Evolutionary conservation across 352 stramenopile species (phyloP), one percentile per base, ranked within the genome.

Genomic region (Pythium grandisporangium): DNA sequence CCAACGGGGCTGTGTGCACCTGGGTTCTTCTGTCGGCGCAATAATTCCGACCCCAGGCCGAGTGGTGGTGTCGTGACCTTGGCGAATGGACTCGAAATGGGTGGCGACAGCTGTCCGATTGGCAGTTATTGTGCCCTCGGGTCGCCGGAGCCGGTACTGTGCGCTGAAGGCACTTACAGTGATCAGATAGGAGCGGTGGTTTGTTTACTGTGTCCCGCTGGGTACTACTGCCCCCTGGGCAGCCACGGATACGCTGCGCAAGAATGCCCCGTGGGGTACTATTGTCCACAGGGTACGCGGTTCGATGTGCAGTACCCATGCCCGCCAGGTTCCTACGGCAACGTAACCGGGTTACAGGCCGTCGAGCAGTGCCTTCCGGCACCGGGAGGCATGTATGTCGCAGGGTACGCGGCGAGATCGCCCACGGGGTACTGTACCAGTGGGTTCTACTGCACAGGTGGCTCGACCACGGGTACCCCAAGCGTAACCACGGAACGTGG

Each of bases 381-480:
- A 1, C 77, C 77, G 22, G 74, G 71, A 25, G 77, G 74, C 1
- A 88, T 68, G 45, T 91, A 68, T 34, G 61, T 84, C 3, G 61
- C 84, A 36, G 42, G 23, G 5, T 77, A 63, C 29, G 77, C 60
- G 2, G 55, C 74, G 5, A 61, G 65, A 4, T 43, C 80, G 40
- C 61, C 70, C 0, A 70, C 42, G 0, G 77, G 74, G 0, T 42
- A 48, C 3, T 96, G 86, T 32, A 63, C 61, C n/a, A 83, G 70
- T 24, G 85, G 85, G 0, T 95, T 82, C 29, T 96, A 93, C 42
- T 96, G 80, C 39, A 74, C 63, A 0, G 66, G 74, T 24, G 72
- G 74, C 13, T 82, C 74, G 5, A n/a, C 47, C 1, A 70, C 70
- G 1, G 64, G 53, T 13, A 85, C 77, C n/a, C 77, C 77, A 19